phyloP scores from a whole-genome alignment of 176 grass and related monocot genomes.

The Oryza longistaminata region DNA sequence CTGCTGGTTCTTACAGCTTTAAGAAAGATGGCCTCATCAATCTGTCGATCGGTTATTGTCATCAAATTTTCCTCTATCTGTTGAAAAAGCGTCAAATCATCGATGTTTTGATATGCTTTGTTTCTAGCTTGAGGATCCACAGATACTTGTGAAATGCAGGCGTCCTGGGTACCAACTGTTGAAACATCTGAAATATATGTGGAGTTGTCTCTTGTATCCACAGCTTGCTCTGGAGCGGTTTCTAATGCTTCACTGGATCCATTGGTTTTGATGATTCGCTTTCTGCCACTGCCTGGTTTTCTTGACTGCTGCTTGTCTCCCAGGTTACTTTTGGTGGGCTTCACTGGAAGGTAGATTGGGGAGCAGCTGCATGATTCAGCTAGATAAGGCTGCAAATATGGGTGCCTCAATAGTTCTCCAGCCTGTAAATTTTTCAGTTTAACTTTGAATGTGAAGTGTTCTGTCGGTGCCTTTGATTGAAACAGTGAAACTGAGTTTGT shows the following conservation, averaged over 20 bases:
- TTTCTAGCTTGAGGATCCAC: constrained; percentile 31
- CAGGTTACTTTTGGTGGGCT: constrained; percentile 53
- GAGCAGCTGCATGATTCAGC: constrained; percentile 64
- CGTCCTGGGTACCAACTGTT: constrained; percentile 46
- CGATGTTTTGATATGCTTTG: constrained; percentile 5
- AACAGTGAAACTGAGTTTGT: constrained; percentile 16
- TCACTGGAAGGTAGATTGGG: constrained; percentile 74
- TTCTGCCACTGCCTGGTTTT: constrained; percentile 48
- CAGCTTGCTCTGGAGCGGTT: constrained; percentile 32
- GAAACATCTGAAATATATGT: constrained; percentile 48
- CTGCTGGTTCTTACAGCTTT: constrained; percentile 42
- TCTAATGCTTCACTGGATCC: constrained; percentile 34
- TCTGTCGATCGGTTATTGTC: constrained; percentile 35
- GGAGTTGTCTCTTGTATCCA: constrained; percentile 35
- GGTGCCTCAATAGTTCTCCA: constrained; percentile 69
- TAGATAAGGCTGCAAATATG: constrained; percentile 69
- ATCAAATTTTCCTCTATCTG: constrained; percentile 23
- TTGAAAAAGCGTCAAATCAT: constrained; percentile 23
- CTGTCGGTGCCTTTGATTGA: constrained; percentile 6
- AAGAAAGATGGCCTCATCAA: constrained; percentile 30
- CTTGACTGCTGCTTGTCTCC: constrained; percentile 58
- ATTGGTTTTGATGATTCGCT: constrained; percentile 39
- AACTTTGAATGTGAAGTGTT: constrained; percentile 12
- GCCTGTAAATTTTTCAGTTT: constrained; percentile 53
- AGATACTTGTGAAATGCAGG: constrained; percentile 30